Percentiles rank a stretch among this genome's conserved stretches.
These are phyloP conservation scores for Botrytis pseudocinerea DNA, from an alignment of 2,329 filamentous ascomycete genomes.

Conservation along the genomic window DNA sequence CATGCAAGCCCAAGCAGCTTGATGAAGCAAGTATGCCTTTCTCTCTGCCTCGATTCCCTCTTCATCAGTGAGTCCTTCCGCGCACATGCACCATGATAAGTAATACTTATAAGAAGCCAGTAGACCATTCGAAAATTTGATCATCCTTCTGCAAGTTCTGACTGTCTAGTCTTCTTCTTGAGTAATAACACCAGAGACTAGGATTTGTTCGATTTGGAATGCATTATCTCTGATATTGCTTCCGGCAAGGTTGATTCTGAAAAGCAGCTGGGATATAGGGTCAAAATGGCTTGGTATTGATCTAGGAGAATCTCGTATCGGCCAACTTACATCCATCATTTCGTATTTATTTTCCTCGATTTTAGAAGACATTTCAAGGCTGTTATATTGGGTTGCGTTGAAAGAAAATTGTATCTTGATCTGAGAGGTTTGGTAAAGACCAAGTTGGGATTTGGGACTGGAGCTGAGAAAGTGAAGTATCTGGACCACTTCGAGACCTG, in stretches of 20 bases:
- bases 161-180: neutral
- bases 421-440: neutral
- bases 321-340: neutral
- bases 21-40: neutral
- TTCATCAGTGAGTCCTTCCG: neutral
- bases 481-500: neutral
- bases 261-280: neutral
- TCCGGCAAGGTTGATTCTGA: neutral
- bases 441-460: neutral
- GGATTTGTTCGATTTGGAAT: neutral
- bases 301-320: no score
- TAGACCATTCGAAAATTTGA: neutral
- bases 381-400: neutral
- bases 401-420: neutral
- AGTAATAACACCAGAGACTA: neutral
- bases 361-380: neutral
- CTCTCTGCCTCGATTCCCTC: neutral
- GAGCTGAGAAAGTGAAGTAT: neutral
- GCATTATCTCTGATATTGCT: neutral
- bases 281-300: neutral
- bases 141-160: neutral
- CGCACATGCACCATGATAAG: neutral
- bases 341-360: neutral
- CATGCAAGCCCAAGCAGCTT: neutral
- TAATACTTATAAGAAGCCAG: neutral